Evolutionary conservation across 2,329 filamentous ascomycete species (phyloP).

Genomic region (Didymella pinodella): DNA sequence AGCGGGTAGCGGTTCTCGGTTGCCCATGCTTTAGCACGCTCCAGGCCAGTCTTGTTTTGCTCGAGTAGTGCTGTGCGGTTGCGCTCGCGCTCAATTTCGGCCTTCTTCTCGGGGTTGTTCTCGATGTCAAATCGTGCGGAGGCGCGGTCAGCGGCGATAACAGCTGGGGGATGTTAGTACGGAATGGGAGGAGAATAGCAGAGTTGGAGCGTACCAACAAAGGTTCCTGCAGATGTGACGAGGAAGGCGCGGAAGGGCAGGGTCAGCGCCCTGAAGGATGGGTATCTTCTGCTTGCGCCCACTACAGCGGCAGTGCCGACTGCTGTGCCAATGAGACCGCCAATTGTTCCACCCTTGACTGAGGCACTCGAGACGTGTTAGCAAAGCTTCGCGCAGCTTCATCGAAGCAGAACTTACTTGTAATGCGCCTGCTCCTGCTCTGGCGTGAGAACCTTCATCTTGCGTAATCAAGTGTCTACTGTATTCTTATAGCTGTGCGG

Average conservation of each 20-base stretch:
- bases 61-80: conserved; percentile 54
- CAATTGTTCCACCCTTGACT: conserved; percentile 78
- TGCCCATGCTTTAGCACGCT: conserved; percentile 76
- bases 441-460: conserved; percentile 94
- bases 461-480: conserved; percentile 19
- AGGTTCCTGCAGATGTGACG: conserved; percentile 81
- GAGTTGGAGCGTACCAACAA: conserved; percentile 64
- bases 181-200: neutral
- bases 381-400: conserved; percentile 7
- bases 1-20: conserved; percentile 85
- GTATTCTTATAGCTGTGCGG: neutral
- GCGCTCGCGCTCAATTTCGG: conserved; percentile 40
- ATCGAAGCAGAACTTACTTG: conserved; percentile 56
- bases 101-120: conserved; percentile 65
- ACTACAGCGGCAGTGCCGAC: conserved; percentile 73
- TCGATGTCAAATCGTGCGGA: conserved; percentile 75
- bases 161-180: conserved; percentile 54
- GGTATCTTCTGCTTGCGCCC: conserved; percentile 74
- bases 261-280: conserved; percentile 80
- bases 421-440: conserved; percentile 93
- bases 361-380: conserved; percentile 63
- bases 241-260: conserved; percentile 92
- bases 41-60: conserved; percentile 62
- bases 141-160: conserved; percentile 81
- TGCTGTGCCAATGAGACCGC: conserved; percentile 72